A percentile compares a stretch with the other conserved stretches of the same genome.
Evolutionary conservation across 2,329 filamentous ascomycete genomes (phyloP).

Genomic region (Diaporthe destruens): DNA sequence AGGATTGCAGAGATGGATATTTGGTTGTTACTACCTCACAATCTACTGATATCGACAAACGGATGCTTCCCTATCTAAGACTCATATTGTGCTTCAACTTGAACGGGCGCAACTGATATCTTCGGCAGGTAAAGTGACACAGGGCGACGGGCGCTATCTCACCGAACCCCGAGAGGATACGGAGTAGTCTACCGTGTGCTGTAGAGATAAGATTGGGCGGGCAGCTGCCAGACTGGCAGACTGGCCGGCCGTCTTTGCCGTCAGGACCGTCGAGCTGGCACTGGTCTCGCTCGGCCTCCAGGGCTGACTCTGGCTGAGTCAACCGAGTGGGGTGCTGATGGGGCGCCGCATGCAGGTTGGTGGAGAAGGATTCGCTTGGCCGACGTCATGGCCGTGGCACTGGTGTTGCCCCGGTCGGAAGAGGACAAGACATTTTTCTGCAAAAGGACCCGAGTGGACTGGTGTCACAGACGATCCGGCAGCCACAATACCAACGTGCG

Average conservation of each 20-base stretch:
- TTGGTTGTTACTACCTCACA: background rate
- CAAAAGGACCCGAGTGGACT: slow-evolving; percentile 17
- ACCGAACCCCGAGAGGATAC: background rate
- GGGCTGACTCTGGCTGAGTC: background rate
- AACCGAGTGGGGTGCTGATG: slow-evolving; percentile 15
- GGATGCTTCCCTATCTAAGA: background rate
- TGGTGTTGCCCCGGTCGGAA: slow-evolving; percentile 3
- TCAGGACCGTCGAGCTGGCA: background rate
- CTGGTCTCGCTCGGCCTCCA: too few species aligned
- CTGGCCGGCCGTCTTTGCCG: background rate
- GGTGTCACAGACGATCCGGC: slow-evolving; percentile 14
- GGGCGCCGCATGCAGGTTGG: slow-evolving; percentile 17
- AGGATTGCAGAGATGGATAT: too few species aligned
- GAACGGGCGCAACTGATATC: fast-evolving
- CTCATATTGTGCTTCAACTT: background rate
- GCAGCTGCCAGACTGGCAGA: slow-evolving; percentile 2
- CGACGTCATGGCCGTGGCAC: slow-evolving; percentile 12
- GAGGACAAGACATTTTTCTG: background rate
- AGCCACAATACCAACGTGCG: background rate
- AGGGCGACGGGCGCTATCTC: background rate
- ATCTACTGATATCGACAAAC: background rate
- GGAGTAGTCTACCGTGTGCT: too few species aligned
- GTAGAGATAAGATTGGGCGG: background rate
- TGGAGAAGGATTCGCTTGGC: slow-evolving; percentile 30
- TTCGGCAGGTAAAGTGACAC: background rate